Evolutionary conservation across 164 flowering plant species (phyloP).

Genomic region (Cinnamomum micranthum): DNA sequence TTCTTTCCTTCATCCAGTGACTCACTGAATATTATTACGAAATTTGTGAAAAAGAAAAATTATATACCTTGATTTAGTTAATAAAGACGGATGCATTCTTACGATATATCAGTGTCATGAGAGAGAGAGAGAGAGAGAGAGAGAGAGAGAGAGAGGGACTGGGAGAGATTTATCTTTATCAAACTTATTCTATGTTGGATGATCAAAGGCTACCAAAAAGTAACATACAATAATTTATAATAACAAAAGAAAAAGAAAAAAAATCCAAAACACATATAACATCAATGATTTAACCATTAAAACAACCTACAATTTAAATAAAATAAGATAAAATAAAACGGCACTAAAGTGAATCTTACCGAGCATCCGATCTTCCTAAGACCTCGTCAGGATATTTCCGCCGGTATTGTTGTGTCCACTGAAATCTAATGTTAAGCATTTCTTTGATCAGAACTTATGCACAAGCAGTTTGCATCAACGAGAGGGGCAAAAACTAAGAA

Average conservation of each 20-base stretch:
- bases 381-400: slow-evolving; percentile 74
- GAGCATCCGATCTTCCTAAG: slow-evolving; percentile 57
- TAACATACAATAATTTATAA: background rate
- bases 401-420: slow-evolving; percentile 82
- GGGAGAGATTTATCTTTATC: background rate
- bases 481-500: background rate
- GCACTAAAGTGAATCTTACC: slow-evolving; percentile 28
- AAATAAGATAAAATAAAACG: background rate
- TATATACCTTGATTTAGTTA: too few relatives aligned
- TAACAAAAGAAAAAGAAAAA: background rate
- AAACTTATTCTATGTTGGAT: background rate
- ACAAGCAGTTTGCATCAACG: background rate
- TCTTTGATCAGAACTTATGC: background rate
- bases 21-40: too few relatives aligned
- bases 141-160: background rate
- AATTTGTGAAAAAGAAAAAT: too few relatives aligned
- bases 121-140: background rate
- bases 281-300: too few relatives aligned
- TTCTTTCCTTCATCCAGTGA: too few relatives aligned
- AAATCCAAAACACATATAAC: background rate
- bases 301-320: too few relatives aligned
- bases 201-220: background rate
- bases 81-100: too few relatives aligned
- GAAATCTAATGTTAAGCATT: slow-evolving; percentile 42
- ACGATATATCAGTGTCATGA: background rate